Conservation (phyloP, 805 yeast species). For the Candida easanensis region DNA sequence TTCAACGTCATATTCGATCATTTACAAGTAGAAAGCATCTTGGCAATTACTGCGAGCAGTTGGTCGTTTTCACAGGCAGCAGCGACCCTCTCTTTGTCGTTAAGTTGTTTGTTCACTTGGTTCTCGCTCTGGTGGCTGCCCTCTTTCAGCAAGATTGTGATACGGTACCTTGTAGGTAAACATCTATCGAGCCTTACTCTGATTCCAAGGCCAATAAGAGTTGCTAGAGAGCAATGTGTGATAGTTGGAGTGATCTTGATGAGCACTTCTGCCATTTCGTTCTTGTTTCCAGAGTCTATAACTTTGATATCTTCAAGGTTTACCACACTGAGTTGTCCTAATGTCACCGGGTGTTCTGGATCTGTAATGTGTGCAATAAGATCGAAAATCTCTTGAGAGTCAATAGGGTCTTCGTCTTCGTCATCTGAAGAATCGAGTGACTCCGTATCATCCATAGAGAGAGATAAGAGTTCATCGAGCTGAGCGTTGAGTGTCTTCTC, state of each 20-base stretch:
- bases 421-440: constrained; percentile 36
- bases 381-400: constrained; percentile 87
- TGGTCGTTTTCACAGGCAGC: constrained; percentile 99
- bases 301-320: constrained; percentile 79
- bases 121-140: constrained; percentile 95
- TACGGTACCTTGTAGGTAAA: constrained; percentile 79
- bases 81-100: constrained; percentile 96
- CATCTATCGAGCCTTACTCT: constrained; percentile 88
- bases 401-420: constrained; percentile 62
- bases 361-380: constrained; percentile 84
- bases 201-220: constrained; percentile 92
- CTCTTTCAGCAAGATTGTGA: constrained; percentile 75
- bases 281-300: constrained; percentile 48
- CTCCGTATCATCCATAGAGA: constrained; percentile 22
- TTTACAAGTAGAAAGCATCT: constrained; percentile 83
- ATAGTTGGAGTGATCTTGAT: constrained; percentile 95
- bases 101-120: constrained; percentile 94
- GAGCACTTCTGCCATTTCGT: constrained; percentile 66
- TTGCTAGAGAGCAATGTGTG: constrained; percentile 95
- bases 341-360: constrained; percentile 95
- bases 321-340: constrained; percentile 93
- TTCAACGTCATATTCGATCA: constrained; percentile 12
- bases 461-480: constrained; percentile 17
- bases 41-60: constrained; percentile 81
- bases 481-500: constrained; percentile 18